Evolutionary conservation across 805 yeast genomes (phyloP).

Genomic region (Yamadazyma insecticola): DNA sequence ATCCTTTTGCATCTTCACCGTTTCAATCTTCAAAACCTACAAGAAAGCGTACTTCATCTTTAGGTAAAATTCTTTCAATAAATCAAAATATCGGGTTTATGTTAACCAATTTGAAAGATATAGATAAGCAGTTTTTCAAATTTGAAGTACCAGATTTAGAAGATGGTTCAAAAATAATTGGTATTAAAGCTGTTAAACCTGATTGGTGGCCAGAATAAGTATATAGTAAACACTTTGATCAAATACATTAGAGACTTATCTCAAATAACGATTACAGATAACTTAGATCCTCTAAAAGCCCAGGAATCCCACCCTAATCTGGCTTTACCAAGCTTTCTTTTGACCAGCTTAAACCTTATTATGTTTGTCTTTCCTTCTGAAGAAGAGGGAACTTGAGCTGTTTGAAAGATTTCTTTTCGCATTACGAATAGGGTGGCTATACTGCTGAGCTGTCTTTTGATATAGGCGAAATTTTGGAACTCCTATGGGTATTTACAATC

Average conservation of each 20-base stretch:
- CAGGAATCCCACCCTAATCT: too few species aligned
- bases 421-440: too few species aligned
- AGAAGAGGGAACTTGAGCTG: too few species aligned
- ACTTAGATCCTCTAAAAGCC: too few species aligned
- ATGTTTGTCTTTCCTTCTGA: too few species aligned
- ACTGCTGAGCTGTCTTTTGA: too few species aligned
- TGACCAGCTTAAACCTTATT: too few species aligned
- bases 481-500: too few species aligned
- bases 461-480: too few species aligned
- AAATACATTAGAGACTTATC: not conserved
- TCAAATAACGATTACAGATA: too few species aligned
- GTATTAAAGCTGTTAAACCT: slow-evolving; percentile 54
- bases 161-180: slow-evolving; percentile 24
- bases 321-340: too few species aligned
- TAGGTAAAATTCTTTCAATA: slow-evolving; percentile 58
- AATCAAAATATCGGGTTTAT: slow-evolving; percentile 65
- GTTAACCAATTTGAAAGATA: slow-evolving; percentile 43
- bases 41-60: slow-evolving; percentile 36
- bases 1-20: slow-evolving; percentile 28
- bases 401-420: too few species aligned
- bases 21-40: slow-evolving; percentile 27
- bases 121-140: slow-evolving; percentile 39
- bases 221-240: not conserved
- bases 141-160: slow-evolving; percentile 20
- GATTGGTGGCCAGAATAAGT: slow-evolving; percentile 70